phyloP scores from a whole-genome alignment of 2,329 filamentous ascomycete genomes.

The Berkeleyomyces rouxiae region DNA sequence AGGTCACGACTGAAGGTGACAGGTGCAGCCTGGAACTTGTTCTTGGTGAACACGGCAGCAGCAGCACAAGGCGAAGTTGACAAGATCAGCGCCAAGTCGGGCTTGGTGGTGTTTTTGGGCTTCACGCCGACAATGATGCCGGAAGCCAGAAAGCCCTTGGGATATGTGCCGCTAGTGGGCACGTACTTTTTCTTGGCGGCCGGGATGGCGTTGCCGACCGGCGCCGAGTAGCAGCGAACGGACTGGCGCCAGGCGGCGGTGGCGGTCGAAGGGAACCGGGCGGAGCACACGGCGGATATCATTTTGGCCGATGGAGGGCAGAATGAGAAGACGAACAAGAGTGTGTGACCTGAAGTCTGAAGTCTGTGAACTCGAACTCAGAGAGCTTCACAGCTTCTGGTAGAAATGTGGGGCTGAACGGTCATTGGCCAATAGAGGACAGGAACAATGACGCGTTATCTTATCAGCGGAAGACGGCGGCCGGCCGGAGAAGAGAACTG shows the following conservation, averaged over 20 bases:
- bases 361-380: not conserved
- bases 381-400: not conserved
- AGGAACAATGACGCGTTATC: not conserved
- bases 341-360: not conserved
- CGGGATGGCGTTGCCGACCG: slow-evolving; percentile 33
- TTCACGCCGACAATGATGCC: slow-evolving; percentile 90
- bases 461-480: not conserved
- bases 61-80: slow-evolving; percentile 76
- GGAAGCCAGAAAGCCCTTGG: slow-evolving; percentile 73
- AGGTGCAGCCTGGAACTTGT: slow-evolving; percentile 93
- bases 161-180: slow-evolving; percentile 70
- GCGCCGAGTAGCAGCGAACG: slow-evolving; percentile 13
- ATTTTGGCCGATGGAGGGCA: not conserved
- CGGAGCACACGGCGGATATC: slow-evolving; percentile 3
- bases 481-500: not conserved
- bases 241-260: slow-evolving; percentile 1
- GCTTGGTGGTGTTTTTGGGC: slow-evolving; percentile 75
- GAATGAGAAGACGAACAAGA: not conserved
- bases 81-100: slow-evolving; percentile 75
- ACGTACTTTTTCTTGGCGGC: slow-evolving; percentile 80
- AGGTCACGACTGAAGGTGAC: slow-evolving; percentile 70
- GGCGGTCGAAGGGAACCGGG: not conserved
- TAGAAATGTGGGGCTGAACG: not conserved
- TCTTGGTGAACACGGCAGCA: slow-evolving; percentile 91
- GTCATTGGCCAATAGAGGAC: not conserved